Evolutionary conservation across 192 early-diverging fungal genomes (phyloP), one percentile per base, ranked within the genome.

Genomic region (Cetraspora pellucida): DNA sequence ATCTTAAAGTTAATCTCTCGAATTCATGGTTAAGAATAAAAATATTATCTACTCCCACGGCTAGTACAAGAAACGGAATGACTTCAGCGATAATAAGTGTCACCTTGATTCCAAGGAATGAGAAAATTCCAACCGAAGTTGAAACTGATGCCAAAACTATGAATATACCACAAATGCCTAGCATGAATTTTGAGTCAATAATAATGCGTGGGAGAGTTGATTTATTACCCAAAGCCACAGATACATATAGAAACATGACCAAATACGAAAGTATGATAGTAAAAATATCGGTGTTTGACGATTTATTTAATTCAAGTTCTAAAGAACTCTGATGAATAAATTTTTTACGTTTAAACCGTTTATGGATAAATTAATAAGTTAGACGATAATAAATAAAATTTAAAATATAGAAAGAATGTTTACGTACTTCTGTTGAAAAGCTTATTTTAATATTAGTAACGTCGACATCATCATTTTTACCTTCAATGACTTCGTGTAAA

Each of bases 1-100:
- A 81, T 69, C 70, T 79, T 21, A 59, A n/a, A 14, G 66, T 79
- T 11, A 84, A 75, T 30, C 89, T 72, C 31, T 86, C 84, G 74
- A 87, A 88, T 77, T 89, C 90, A 64, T 91, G 88, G 49, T 86
- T 87, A 16, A 91, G 78, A 66, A 91, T 87, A 72, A 91, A 91
- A 63, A 91, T 89, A 58, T 91, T 91, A 63, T 91, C 90, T 0
- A 91, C 90, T 63, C 90, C 89, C 10, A 91, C 88, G 7, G 90
- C 90, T 45, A 91, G 71, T 11, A 89, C 90, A 43, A 91, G 72
- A 75, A 91, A 91, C 0, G 90, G 90, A 78, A 91, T 90, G 3
- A 91, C 90, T 57, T 91, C 90, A 4, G 88, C 88, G 67, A 90
- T 89, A 79, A 91, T 91, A 59, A 91, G 65, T 0, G 90, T 90